Percentiles rank a stretch among this genome's conserved stretches.
Evolutionary conservation across 352 stramenopile species (phyloP).

Genomic region (Phytophthora pisi): DNA sequence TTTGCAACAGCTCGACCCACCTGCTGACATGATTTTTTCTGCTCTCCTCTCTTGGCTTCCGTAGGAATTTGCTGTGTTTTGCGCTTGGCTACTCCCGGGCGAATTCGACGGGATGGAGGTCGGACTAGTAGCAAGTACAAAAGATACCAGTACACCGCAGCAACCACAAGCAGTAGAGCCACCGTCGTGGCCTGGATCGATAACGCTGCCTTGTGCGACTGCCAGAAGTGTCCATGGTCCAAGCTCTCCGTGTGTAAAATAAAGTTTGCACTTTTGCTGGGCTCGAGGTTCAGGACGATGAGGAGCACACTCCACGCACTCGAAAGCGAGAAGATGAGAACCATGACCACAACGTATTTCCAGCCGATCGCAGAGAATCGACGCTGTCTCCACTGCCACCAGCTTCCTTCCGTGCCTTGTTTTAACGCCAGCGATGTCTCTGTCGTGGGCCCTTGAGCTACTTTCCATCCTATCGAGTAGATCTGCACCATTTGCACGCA

Average conservation of each 20-base stretch:
- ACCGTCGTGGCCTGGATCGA: background rate
- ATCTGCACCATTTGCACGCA: background rate
- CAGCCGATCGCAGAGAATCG: constrained; percentile 26
- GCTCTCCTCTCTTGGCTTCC: background rate
- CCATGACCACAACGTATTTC: constrained; percentile 19
- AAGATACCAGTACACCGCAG: constrained; percentile 29
- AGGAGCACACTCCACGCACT: constrained; percentile 41
- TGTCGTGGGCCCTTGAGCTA: constrained; percentile 2
- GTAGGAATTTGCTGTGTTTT: constrained; percentile 2
- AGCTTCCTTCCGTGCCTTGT: constrained; percentile 4
- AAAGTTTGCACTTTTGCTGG: constrained; percentile 40
- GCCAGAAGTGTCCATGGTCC: constrained; percentile 36
- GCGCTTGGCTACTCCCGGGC: constrained; percentile 2
- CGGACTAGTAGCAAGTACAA: constrained; percentile 24
- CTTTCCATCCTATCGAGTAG: constrained; percentile 2
- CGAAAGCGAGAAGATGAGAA: constrained; percentile 30
- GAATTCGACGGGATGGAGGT: constrained; percentile 11
- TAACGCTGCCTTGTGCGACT: background rate
- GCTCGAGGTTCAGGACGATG: constrained; percentile 38
- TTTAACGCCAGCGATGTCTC: constrained; percentile 1
- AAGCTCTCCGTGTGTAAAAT: constrained; percentile 40
- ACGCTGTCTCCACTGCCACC: constrained; percentile 18
- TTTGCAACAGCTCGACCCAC: background rate
- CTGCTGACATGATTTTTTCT: background rate
- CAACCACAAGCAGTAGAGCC: constrained; percentile 18